Conservation (phyloP, 2,329 filamentous ascomycete species). For the Mollisiaceae sp. region DNA sequence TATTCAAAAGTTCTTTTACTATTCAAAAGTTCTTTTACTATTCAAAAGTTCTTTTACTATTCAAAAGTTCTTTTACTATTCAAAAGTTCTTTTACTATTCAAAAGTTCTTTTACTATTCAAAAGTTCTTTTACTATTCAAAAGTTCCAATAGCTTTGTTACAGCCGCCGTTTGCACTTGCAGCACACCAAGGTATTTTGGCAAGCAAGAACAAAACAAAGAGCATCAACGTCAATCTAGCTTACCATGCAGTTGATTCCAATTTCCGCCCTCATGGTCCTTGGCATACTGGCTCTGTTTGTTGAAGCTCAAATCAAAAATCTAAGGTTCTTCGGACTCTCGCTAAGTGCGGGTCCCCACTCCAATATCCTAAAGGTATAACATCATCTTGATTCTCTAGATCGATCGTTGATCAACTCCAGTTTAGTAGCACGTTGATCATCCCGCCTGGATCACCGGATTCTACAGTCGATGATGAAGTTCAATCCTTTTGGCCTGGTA, state of each 20-base stretch:
- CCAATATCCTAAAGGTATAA: constrained; percentile 5
- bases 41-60: too few species aligned
- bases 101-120: too few species aligned
- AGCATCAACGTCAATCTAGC: neutral
- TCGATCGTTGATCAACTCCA: neutral
- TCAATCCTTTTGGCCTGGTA: constrained; percentile 57
- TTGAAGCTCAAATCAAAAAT: constrained; percentile 8
- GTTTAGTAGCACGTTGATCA: constrained; percentile 32
- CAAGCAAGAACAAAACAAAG: neutral
- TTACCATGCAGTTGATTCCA: neutral
- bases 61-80: too few species aligned
- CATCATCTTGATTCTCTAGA: neutral
- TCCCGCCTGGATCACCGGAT: constrained; percentile 24
- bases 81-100: too few species aligned
- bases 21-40: too few species aligned
- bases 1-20: too few species aligned
- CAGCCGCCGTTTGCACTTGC: too few species aligned
- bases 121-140: too few species aligned
- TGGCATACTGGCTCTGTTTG: neutral
- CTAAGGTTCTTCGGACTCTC: constrained; percentile 23
- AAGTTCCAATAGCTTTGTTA: too few species aligned
- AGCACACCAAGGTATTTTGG: too few species aligned
- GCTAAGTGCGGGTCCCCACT: constrained; percentile 3
- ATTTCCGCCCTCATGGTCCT: neutral
- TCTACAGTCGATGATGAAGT: constrained; percentile 50